Evolutionary conservation across 2,329 filamentous ascomycete species (phyloP).

Genomic region (Bipolaris cookei): DNA sequence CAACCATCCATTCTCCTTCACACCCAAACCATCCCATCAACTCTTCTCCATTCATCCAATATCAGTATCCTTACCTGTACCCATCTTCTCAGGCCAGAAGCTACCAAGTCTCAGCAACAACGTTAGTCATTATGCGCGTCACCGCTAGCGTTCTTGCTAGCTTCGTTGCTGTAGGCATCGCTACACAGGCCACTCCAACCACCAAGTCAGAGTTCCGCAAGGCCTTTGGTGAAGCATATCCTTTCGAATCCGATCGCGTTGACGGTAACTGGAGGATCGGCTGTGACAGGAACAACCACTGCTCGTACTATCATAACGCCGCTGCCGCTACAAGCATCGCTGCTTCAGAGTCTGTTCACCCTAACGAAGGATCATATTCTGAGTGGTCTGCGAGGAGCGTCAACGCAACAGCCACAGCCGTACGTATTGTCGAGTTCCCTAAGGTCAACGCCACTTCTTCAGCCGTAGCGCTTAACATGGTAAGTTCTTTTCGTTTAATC

Average conservation of each 20-base stretch:
- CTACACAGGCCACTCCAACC: conserved; percentile 8
- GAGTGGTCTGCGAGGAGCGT: not conserved
- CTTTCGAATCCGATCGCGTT: not conserved
- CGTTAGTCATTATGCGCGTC: conserved; percentile 14
- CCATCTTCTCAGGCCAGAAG: conserved; percentile 2
- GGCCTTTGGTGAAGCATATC: not conserved
- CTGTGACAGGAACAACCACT: conserved; percentile 13
- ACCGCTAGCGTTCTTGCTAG: conserved; percentile 15
- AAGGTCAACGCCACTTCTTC: not conserved
- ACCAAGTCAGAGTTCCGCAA: conserved; percentile 1
- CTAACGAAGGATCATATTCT: not conserved
- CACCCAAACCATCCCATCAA: conserved; percentile 14
- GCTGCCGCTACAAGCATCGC: not conserved
- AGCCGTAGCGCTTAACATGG: not conserved
- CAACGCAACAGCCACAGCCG: not conserved
- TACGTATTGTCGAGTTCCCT: not conserved
- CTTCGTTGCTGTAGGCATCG: conserved; percentile 16
- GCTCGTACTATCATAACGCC: conserved; percentile 7
- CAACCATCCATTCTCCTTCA: conserved; percentile 11
- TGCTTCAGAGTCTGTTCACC: not conserved
- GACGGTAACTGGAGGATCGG: conserved; percentile 17
- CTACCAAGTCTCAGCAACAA: not conserved
- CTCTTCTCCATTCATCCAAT: conserved; percentile 18
- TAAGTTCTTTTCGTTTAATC: not conserved
- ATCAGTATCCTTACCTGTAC: conserved; percentile 12